These are phyloP conservation scores for Shiraia bambusicola DNA, from an alignment of 2,329 filamentous ascomycete species.

Conservation along the genomic window DNA sequence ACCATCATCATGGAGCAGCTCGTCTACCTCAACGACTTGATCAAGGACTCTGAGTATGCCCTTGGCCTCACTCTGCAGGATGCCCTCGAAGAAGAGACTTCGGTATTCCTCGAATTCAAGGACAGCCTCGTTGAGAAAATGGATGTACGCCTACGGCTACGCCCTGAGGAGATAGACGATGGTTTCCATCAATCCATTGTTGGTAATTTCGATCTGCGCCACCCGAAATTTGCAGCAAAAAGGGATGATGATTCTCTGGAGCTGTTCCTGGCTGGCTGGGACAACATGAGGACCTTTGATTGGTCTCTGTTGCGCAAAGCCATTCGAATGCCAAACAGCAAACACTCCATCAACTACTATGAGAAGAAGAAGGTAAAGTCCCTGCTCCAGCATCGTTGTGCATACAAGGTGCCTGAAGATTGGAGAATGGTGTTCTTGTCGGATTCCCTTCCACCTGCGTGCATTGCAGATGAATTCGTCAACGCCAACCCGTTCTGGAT, in stretches of 20 bases:
- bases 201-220: constrained; percentile 7
- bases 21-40: constrained; percentile 8
- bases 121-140: neutral
- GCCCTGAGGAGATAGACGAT: constrained; percentile 6
- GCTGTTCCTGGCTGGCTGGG: constrained; percentile 5
- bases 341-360: constrained; percentile 1
- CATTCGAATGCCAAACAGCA: constrained; percentile 6
- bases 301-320: constrained; percentile 10
- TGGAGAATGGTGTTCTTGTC: constrained; percentile 14
- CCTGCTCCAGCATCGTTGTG: constrained; percentile 8
- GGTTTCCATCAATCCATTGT: neutral
- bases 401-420: constrained; percentile 9
- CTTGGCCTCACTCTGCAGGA: constrained; percentile 4
- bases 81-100: constrained; percentile 1
- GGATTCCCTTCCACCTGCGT: constrained; percentile 5
- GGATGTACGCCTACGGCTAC: constrained; percentile 2
- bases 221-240: constrained; percentile 6
- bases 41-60: constrained; percentile 3
- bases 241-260: neutral
- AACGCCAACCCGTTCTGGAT: constrained; percentile 10
- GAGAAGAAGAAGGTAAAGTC: constrained; percentile 10
- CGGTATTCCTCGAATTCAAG: neutral
- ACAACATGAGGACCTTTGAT: constrained; percentile 8
- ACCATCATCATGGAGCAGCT: constrained; percentile 10
- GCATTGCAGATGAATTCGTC: constrained; percentile 1